A percentile compares a stretch with the other conserved stretches of the same genome.
phyloP scores from a whole-genome alignment of 1,284 basidiomycete species.

The Cryptococcus maquisensis region DNA sequence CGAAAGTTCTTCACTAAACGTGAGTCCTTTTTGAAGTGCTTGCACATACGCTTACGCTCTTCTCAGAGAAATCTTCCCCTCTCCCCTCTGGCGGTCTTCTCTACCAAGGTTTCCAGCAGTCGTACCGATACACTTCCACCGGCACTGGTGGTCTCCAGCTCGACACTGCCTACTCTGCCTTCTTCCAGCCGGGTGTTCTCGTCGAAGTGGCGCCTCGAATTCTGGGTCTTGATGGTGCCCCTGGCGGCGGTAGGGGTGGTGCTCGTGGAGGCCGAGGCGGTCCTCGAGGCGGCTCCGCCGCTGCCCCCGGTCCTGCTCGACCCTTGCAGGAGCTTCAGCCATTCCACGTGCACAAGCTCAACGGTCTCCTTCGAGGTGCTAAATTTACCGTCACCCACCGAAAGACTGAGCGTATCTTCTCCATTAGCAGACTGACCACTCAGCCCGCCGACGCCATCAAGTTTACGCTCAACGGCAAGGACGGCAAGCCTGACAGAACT shows the following conservation, averaged over 20 bases:
- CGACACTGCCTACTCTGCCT: conserved; percentile 45
- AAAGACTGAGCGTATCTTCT: conserved; percentile 32
- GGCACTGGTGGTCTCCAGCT: conserved; percentile 35
- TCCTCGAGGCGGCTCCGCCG: conserved; percentile 6
- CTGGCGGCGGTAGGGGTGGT: conserved; percentile 7
- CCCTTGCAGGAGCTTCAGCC: conserved; percentile 15
- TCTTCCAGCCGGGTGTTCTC: conserved; percentile 37
- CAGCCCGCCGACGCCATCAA: conserved; percentile 29
- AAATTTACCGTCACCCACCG: conserved; percentile 41
- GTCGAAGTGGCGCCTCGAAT: conserved; percentile 40
- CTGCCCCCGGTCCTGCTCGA: background rate
- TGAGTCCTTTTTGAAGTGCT: conserved; percentile 41
- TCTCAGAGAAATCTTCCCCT: background rate
- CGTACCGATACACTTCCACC: conserved; percentile 39
- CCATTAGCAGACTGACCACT: conserved; percentile 30
- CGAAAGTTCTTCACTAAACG: conserved; percentile 41
- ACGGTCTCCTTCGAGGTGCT: conserved; percentile 33
- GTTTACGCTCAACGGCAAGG: conserved; percentile 32
- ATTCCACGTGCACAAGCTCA: conserved; percentile 23
- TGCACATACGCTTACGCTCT: background rate
- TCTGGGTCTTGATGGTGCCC: conserved; percentile 16
- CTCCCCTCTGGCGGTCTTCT: background rate
- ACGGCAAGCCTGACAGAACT: conserved; percentile 22
- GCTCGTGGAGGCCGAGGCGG: conserved; percentile 12
- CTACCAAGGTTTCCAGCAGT: conserved; percentile 18